Evolutionary conservation across 2,329 filamentous ascomycete genomes (phyloP).

Genomic region (Pyrenophora graminea): DNA sequence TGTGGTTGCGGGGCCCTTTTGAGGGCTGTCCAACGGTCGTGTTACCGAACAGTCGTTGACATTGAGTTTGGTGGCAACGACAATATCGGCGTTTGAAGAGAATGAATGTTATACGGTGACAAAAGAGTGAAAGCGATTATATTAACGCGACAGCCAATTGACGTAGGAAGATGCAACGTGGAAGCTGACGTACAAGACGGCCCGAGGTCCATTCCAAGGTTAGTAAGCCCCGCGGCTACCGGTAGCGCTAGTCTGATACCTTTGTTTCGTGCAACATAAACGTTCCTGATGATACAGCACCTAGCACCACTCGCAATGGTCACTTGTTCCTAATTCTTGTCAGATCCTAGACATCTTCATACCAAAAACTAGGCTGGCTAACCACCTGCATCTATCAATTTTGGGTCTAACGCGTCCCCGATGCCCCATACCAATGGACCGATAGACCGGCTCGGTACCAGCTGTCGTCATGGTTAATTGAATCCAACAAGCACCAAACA

Average conservation of each 20-base stretch:
- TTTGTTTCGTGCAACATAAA: too few relatives aligned
- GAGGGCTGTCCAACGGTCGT: conserved; percentile 16
- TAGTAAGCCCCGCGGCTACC: neutral
- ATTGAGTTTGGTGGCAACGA: conserved; percentile 20
- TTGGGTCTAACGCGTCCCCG: too few relatives aligned
- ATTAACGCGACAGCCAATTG: conserved; percentile 30
- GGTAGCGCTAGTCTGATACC: neutral
- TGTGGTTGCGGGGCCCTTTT: conserved; percentile 9
- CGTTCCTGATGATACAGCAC: too few relatives aligned
- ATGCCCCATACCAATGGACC: too few relatives aligned
- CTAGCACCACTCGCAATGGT: too few relatives aligned
- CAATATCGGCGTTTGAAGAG: conserved; percentile 3
- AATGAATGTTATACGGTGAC: neutral
- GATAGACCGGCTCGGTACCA: too few relatives aligned
- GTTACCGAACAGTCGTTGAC: conserved; percentile 28
- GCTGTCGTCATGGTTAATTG: too few relatives aligned
- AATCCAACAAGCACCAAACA: too few relatives aligned
- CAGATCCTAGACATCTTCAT: too few relatives aligned
- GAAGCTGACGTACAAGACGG: conserved; percentile 29
- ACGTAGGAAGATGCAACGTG: conserved; percentile 43
- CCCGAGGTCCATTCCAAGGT: conserved; percentile 6
- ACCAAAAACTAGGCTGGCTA: too few relatives aligned
- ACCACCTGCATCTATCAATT: too few relatives aligned
- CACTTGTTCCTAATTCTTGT: too few relatives aligned
- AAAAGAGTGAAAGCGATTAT: conserved; percentile 14